Evolutionary conservation across 495 filamentous ascomycete genomes (phyloP), one percentile per base, ranked within the genome.

Genomic region (Aspergillus funiculosus): DNA sequence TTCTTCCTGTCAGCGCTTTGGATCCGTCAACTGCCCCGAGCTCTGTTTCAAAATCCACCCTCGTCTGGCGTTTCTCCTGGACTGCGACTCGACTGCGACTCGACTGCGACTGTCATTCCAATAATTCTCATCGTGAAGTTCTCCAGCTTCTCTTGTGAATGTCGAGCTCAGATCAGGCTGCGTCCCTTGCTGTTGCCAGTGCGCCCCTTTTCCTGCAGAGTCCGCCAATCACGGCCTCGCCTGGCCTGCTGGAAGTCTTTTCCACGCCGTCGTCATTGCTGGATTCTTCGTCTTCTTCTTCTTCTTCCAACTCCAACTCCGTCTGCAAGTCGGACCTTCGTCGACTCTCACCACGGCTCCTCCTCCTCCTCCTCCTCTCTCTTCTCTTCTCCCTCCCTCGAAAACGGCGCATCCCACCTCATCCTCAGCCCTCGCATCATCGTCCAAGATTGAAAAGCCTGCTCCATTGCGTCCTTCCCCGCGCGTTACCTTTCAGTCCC

Each of bases 401-500:
- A 65, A 63, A 53, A 71, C 66, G 64, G 61, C 66, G 54, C 65
- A 62, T 50, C 60, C 58, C 48, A 46, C 52, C 36, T 11, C 30
- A 49, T 36, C 48, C 39, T 46, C 46, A 50, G 44, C 43, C 29
- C 7, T 52, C 28, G 14, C 59, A 59, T 50, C 58, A 53, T 53
- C 66, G 65, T 51, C 59, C 62, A 56, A 60, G 56, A 52, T 49
- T 53, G 53, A 64, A 64, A 37, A 47, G 53, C 56, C 53, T 29
- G 36, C 34, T 51, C 36, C 52, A 53, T 51, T 43, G 51, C 43
- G 57, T 51, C 45, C 56, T 39, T 40, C 56, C 48, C 50, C 54
- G 38, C 46, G 28, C 13, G 18, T 18, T 56, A 60, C 58, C 29
- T 46, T 52, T 50, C 52, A 57, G 58, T 46, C 46, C 28, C 50